phyloP scores from a whole-genome alignment of 2,329 filamentous ascomycete species.

The Bipolaris victoriae region DNA sequence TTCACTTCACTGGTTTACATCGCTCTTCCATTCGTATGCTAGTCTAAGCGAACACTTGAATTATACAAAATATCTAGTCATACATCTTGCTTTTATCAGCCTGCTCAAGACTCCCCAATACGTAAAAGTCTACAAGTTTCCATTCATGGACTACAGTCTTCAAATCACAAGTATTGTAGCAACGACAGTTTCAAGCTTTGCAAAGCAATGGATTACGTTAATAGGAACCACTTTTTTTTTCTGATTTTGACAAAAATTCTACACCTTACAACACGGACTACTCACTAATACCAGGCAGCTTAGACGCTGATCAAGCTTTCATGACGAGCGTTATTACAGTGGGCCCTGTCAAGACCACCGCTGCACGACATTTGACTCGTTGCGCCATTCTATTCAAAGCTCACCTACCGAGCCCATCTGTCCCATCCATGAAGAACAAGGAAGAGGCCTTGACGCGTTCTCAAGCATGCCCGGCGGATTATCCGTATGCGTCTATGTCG shows the following conservation, averaged over 20 bases:
- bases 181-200: background rate
- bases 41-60: background rate
- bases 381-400: background rate
- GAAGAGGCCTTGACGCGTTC: background rate
- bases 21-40: too few relatives aligned
- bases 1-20: background rate
- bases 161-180: background rate
- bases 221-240: background rate
- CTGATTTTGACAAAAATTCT: background rate
- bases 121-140: background rate
- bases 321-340: background rate
- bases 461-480: background rate
- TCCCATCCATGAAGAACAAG: background rate
- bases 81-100: background rate
- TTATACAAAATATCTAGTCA: background rate
- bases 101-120: background rate
- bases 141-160: background rate
- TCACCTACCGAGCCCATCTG: background rate
- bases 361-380: slow-evolving; percentile 11
- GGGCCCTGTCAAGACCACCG: background rate
- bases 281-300: background rate
- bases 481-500: background rate
- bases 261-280: background rate
- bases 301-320: slow-evolving; percentile 6
- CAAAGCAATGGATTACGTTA: background rate